These are phyloP conservation scores for Mytilinidion resinicola DNA, from an alignment of 495 filamentous ascomycete species.

Conservation along the genomic window DNA sequence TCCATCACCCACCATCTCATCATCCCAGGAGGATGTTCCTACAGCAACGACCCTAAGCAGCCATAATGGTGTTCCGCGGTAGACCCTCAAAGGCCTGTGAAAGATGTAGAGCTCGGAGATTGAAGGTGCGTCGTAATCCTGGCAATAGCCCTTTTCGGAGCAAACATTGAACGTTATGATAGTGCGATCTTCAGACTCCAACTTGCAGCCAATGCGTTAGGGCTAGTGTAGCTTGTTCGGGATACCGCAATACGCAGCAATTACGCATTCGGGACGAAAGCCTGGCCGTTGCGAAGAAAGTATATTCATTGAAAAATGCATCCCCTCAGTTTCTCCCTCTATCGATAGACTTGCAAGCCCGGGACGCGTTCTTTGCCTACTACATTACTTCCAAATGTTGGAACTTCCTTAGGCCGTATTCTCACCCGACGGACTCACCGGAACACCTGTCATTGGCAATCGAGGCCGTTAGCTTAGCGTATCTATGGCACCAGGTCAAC, in stretches of 20 bases:
- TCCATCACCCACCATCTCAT: too few relatives aligned
- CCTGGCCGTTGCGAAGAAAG: conserved; percentile 6
- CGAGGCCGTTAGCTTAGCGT: conserved; percentile 22
- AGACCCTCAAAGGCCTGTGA: conserved; percentile 25
- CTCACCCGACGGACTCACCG: not conserved
- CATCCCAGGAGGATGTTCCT: too few relatives aligned
- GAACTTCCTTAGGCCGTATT: conserved; percentile 17
- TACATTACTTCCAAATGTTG: conserved; percentile 14
- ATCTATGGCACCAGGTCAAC: conserved; percentile 13
- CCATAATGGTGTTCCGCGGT: conserved; percentile 28
- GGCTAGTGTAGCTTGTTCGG: conserved; percentile 12
- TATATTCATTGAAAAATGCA: not conserved
- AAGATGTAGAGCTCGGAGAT: conserved; percentile 15
- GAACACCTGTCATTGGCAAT: conserved; percentile 16
- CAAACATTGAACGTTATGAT: not conserved
- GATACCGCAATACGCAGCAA: conserved; percentile 17
- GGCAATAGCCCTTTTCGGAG: not conserved
- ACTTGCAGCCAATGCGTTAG: conserved; percentile 15
- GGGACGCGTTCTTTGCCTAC: conserved; percentile 17
- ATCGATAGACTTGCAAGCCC: conserved; percentile 7
- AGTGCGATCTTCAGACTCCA: conserved; percentile 14
- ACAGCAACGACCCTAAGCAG: too few relatives aligned
- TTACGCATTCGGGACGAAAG: conserved; percentile 19
- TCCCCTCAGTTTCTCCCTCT: not conserved
- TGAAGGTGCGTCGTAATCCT: conserved; percentile 7